Evolutionary conservation across 495 filamentous ascomycete genomes (phyloP).

Genomic region (Hypoxylon perforatum): DNA sequence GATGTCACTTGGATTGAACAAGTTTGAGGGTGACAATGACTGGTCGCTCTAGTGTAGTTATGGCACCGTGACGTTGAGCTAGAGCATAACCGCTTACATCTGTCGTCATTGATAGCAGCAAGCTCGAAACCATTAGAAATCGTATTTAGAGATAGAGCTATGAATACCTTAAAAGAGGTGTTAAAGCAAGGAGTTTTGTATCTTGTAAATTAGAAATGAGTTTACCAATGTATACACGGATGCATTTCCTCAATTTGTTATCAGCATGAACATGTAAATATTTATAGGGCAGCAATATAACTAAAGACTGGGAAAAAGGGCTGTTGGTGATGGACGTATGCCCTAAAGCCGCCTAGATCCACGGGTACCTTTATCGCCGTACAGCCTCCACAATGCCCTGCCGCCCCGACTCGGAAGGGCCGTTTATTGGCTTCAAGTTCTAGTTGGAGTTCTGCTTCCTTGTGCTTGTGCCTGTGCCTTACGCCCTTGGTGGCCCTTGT

Average conservation of each 20-base stretch:
- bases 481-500: too few relatives aligned
- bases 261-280: too few relatives aligned
- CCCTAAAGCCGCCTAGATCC: background rate
- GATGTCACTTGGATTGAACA: background rate
- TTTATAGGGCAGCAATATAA: too few relatives aligned
- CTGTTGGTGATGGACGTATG: background rate
- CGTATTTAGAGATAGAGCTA: background rate
- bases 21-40: slow-evolving; percentile 6
- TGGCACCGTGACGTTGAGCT: slow-evolving; percentile 14
- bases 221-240: too few relatives aligned
- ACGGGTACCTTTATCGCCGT: slow-evolving; percentile 4
- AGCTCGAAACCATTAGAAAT: background rate
- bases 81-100: slow-evolving; percentile 1
- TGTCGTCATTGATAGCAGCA: slow-evolving; percentile 26
- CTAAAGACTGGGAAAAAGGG: too few relatives aligned
- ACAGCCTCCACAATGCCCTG: slow-evolving; percentile 19
- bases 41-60: slow-evolving; percentile 10
- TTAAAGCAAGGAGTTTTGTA: too few relatives aligned
- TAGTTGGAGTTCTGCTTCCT: slow-evolving; percentile 30
- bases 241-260: too few relatives aligned
- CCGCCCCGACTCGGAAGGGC: slow-evolving; percentile 36
- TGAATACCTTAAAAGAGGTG: background rate
- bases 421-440: slow-evolving; percentile 29
- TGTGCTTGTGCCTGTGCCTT: slow-evolving; percentile 9
- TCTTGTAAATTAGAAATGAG: too few relatives aligned